Evolutionary conservation across 768 basidiomycete species (phyloP), one percentile per base, ranked within the genome.

Genomic region (Ramaria sp.): DNA sequence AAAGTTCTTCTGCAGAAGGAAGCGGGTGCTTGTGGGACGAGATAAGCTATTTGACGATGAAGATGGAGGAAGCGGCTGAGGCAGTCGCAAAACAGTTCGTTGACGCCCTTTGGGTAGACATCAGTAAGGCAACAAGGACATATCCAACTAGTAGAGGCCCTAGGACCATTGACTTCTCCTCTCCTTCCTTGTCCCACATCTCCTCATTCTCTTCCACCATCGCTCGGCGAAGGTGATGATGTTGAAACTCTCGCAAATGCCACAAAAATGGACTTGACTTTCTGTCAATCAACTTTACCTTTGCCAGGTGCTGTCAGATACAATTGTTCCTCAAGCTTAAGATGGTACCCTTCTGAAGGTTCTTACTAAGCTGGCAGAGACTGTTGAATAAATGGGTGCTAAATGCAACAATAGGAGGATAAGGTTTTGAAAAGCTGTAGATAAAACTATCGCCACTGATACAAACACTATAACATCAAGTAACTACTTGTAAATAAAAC

Each of bases 91-190:
- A 82, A 44, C 72, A 82, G 25, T 68, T 90, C 27, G 81, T 83
- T n/a, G 84, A 84, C 59, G 80, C 89, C 56, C 72, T 89, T 5
- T 83, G 81, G 78, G 87, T 85, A 3, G 84, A 86, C 60, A 83
- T 88, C 48, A 79, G 69, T 61, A 82, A 78, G 63, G 83, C 75
- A 75, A n/a, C 50, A 39, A 36, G 25, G 36, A 38, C 57, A 61
- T 5, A 57, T 30, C 13, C 55, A 64, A 38, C 67, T 62, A 9
- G 64, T 66, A 16, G 64, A 63, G 16, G 57, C 59, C 2, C 55
- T 58, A 45, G 58, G 61, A 7, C 49, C 56, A 6, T 50, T 56
- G 5, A 38, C 44, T 24, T 37, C 52, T 15, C 22, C 22, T 54
- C 18, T 41, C 20, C 41, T 27, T 18, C 52, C 34, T 20, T 56